Conservation (phyloP, 345 rosid genomes). For the Moringa oleifera region DNA sequence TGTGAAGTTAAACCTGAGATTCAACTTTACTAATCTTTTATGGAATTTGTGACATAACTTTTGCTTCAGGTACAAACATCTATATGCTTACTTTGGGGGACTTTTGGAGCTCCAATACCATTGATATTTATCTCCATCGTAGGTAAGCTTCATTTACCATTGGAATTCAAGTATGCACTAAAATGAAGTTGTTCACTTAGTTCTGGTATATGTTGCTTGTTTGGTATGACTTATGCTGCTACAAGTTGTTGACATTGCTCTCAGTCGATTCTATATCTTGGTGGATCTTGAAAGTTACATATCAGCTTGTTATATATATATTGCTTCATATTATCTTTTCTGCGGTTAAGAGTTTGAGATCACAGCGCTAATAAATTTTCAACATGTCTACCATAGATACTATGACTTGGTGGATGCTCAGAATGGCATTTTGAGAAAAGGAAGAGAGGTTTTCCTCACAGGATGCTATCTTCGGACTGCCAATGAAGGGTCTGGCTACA, state of each 20-base stretch:
- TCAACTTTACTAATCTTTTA: not conserved
- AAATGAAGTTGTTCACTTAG: not conserved
- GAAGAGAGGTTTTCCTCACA: conserved; percentile 81
- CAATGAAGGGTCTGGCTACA: conserved; percentile 73
- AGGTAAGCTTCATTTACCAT: conserved; percentile 33
- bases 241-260: not conserved
- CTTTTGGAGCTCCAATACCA: conserved; percentile 92
- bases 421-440: conserved; percentile 71
- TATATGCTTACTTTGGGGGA: conserved; percentile 90
- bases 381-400: conserved; percentile 36
- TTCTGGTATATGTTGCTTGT: not conserved
- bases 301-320: not conserved
- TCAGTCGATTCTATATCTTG: not conserved
- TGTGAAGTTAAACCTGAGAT: not conserved
- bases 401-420: conserved; percentile 77
- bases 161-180: not conserved
- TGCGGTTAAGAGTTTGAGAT: not conserved
- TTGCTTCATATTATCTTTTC: not conserved
- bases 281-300: not conserved
- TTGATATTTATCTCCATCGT: conserved; percentile 87
- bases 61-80: conserved; percentile 70
- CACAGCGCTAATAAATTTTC: conserved; percentile 13
- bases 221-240: not conserved
- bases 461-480: conserved; percentile 93
- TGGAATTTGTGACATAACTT: not conserved